A percentile compares a stretch with the other conserved stretches of the same genome.
Evolutionary conservation across 148 eudicot species (phyloP).

Genomic region (Polygonum aviculare): DNA sequence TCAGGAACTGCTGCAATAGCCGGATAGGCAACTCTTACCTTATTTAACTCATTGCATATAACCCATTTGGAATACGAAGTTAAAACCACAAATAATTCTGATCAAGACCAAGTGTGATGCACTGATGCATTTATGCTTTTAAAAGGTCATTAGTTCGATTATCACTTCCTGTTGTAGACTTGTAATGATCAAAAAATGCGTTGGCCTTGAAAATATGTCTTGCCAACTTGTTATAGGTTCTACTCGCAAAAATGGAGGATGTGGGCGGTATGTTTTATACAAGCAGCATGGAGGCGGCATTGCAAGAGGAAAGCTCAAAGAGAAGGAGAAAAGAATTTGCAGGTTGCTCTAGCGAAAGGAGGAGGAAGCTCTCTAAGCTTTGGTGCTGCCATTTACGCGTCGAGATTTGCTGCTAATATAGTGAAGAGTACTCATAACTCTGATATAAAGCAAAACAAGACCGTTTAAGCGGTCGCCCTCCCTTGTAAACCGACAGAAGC

Average conservation of each 20-base stretch:
- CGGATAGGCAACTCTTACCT: too few species aligned
- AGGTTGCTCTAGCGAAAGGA: neutral
- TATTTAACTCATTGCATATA: too few species aligned
- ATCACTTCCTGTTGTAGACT: too few species aligned
- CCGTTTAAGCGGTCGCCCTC: neutral
- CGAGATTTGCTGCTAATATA: neutral
- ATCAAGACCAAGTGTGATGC: neutral
- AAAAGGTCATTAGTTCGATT: too few species aligned
- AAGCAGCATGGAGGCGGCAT: neutral
- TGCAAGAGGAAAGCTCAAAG: neutral
- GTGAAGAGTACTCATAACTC: neutral
- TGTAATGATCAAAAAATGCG: too few species aligned
- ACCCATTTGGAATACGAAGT: neutral
- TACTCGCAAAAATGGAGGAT: too few species aligned
- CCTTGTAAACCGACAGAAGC: neutral
- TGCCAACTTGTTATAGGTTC: too few species aligned
- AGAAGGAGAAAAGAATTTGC: neutral
- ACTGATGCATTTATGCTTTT: neutral
- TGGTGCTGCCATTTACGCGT: neutral
- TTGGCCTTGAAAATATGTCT: too few species aligned
- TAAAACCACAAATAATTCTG: neutral
- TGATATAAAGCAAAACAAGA: neutral
- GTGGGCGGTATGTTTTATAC: too few species aligned
- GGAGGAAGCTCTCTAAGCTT: constrained; percentile 2
- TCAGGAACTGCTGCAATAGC: too few species aligned